Base-by-base conservation (phyloP, 176 grass and related monocot species). In the Rhynchospora pubera region DNA sequence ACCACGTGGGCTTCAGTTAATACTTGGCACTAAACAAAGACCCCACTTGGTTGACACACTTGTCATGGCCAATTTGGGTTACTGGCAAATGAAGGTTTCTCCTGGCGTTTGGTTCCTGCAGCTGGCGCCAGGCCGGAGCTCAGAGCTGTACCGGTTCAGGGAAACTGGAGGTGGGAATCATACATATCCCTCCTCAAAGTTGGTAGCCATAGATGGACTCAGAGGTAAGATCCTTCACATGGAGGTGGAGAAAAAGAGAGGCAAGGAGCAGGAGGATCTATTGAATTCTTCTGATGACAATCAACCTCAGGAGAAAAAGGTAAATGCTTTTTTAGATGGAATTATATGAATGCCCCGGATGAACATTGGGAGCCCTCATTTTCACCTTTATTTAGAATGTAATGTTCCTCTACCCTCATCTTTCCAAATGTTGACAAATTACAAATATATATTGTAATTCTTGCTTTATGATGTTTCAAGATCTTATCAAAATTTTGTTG, bases 61-160 rank as follows among this genome's bases (percentile, higher is more conserved):
- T 86, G 92, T 98, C 79, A 98, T 98, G 96, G 90, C 96, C 78
- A 98, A 98, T 83, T 94, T 98, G 87, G 96, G 96, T 57, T 98
- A 98, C 69, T 98, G 96, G 96, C 96, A 98, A 89, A 98, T 98
- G 96, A 98, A 98, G 86, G 96, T 98, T 77, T 94, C 88, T 62
- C 96, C 96, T 42, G 90, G 92, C 42, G 96, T 94, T 64, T 98
- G 90, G 90, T 88, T 94, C 85, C 89, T 98, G 64, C 92, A 98
- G 84, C 85, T 98, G 45, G 96, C 96, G 84, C 89, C 92, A 89
- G 96, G 96, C 72, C 85, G 96, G 73, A 98, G 96, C 88, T 88
- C 96, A 2, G 92, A 94, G 76, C 84, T 98, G 45, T 98, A 94
- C 76, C 85, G 80, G 55, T 57, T 90, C 9, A 87, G 87, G 62